Base-by-base conservation (phyloP, 73 alveolate genomes). In the Paramecium sonneborni region DNA sequence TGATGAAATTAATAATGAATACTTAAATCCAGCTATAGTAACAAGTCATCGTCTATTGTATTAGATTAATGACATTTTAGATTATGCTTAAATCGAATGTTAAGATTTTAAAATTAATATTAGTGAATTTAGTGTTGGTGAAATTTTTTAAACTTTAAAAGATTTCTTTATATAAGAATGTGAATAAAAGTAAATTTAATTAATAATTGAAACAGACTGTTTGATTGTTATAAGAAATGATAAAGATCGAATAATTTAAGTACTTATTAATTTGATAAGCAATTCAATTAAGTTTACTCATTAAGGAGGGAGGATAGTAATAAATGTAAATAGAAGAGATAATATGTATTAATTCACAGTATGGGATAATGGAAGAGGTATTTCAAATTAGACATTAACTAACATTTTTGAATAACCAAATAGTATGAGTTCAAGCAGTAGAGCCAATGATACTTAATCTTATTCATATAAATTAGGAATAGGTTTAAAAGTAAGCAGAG, bases 61-160 rank as follows among this genome's bases (percentile, higher is more conserved):
- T 34, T 26, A 85, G 32, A 85, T 85, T 1, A 85, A 85, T 85
- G 92, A 85, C 8, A 85, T 85, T 26, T 55, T 85, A 28, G 92
- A 85, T 85, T 85, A 43, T 85, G 92, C 52, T 18, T 26, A 85
- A 48, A 48, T 85, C 18, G 92, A 85, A 32, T 46, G 67, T 24
- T 41, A 55, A 23, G 52, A 55, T 23, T 85, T 85, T 55, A 85
- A 55, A 52, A 32, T 62, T 3, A 62, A 62, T 5, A 20, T 23
- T 3, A 26, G 43, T 26, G 46, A 20, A 20, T 62, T 62, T 62
- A 62, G 43, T 10, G 46, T 62, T 5, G 37, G 46, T 18, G 37
- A 62, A 62, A n/a, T 62, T 5, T 23, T 62, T 23, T 5, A 62
- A 12, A 20, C 43, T 3, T 20, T 62, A 14, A 18, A 62, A 62